Percentiles rank a stretch among this genome's conserved stretches.
These are phyloP conservation scores for Pseudogymnoascus sp. DNA, from an alignment of 2,329 filamentous ascomycete genomes.

Conservation along the genomic window DNA sequence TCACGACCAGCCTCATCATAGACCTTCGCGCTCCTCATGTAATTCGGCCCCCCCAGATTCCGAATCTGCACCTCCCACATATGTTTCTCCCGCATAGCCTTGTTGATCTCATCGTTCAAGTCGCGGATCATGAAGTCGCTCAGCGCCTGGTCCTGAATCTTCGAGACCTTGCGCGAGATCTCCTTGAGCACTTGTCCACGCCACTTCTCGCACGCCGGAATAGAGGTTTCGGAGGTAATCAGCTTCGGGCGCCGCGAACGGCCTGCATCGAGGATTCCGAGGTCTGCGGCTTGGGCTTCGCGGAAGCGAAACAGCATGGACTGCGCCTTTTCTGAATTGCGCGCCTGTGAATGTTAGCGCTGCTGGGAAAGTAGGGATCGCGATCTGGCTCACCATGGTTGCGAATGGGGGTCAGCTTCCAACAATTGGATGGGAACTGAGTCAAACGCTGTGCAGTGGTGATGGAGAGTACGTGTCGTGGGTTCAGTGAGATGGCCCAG, in stretches of 20 bases:
- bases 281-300: constrained; percentile 89
- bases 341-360: constrained; percentile 52
- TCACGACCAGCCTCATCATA: constrained; percentile 48
- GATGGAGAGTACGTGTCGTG: background rate
- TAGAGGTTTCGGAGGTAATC: constrained; percentile 77
- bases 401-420: constrained; percentile 10
- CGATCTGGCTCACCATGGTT: constrained; percentile 24
- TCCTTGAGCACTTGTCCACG: constrained; percentile 95
- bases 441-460: constrained; percentile 2
- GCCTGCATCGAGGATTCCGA: constrained; percentile 90
- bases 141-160: constrained; percentile 86
- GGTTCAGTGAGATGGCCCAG: background rate
- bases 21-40: constrained; percentile 42
- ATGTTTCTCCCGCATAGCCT: constrained; percentile 97
- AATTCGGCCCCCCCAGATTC: constrained; percentile 68
- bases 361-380: background rate
- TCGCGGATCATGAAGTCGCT: constrained; percentile 96
- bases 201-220: constrained; percentile 93
- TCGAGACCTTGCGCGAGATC: constrained; percentile 90
- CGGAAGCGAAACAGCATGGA: constrained; percentile 99
- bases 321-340: constrained; percentile 97
- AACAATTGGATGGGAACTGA: background rate
- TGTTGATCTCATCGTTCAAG: constrained; percentile 98
- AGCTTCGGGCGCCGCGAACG: constrained; percentile 83
- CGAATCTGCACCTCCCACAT: constrained; percentile 98